These are phyloP conservation scores for Magnaporthiopsis incrustans DNA, from an alignment of 2,329 filamentous ascomycete species.

Conservation along the genomic window DNA sequence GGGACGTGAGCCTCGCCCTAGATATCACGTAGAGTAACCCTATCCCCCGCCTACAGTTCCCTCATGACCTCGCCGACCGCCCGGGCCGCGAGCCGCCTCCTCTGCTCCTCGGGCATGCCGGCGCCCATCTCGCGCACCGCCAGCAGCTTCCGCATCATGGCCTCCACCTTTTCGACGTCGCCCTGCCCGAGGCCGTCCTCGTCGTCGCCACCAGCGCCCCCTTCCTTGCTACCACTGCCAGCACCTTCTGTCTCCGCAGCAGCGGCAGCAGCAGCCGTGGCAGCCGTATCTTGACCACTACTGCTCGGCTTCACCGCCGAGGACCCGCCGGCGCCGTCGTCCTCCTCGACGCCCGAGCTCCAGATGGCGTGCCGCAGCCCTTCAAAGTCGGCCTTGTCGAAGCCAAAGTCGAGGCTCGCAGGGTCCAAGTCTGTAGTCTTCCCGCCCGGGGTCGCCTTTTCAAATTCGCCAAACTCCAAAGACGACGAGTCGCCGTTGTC, in stretches of 20 bases:
- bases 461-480: conserved; percentile 25
- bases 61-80: conserved; percentile 59
- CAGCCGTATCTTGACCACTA: not conserved
- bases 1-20: too few species aligned
- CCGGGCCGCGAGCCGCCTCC: conserved; percentile 50
- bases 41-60: conserved; percentile 30
- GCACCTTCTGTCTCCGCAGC: not conserved
- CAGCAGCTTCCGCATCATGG: conserved; percentile 57
- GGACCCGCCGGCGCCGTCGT: conserved; percentile 6
- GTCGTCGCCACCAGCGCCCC: conserved; percentile 15
- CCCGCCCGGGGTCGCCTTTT: conserved; percentile 17
- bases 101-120: conserved; percentile 52
- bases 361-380: conserved; percentile 45
- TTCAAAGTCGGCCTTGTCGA: conserved; percentile 44
- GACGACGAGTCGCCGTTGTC: conserved; percentile 24
- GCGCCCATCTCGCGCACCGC: conserved; percentile 52
- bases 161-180: conserved; percentile 51
- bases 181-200: conserved; percentile 35
- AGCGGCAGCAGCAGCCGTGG: too few species aligned
- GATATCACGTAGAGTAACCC: not conserved
- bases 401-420: conserved; percentile 42
- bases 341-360: conserved; percentile 25
- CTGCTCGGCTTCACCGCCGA: not conserved
- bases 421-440: conserved; percentile 32
- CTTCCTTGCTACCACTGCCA: conserved; percentile 10